phyloP scores from a whole-genome alignment of 2,329 filamentous ascomycete genomes.

The Endoconidiophora laricicola region DNA sequence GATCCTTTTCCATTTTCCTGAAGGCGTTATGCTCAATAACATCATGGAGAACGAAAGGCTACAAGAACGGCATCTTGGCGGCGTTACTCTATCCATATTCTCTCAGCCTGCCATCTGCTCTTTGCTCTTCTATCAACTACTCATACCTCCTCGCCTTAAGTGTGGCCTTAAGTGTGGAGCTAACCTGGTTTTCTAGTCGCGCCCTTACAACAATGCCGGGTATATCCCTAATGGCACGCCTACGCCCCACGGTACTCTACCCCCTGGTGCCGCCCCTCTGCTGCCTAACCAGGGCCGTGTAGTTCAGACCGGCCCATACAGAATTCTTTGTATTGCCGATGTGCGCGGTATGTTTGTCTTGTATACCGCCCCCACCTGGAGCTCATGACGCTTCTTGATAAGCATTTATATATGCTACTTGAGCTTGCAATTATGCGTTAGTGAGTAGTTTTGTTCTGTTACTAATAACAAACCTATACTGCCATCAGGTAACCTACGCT shows the following conservation, averaged over 20 bases:
- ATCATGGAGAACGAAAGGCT: too few relatives aligned
- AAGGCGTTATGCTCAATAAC: too few relatives aligned
- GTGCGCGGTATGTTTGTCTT: slow-evolving; percentile 41
- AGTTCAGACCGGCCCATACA: slow-evolving; percentile 46
- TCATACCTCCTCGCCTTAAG: too few relatives aligned
- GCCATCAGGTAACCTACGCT: slow-evolving; percentile 68
- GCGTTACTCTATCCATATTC: too few relatives aligned
- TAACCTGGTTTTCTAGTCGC: slow-evolving; percentile 19
- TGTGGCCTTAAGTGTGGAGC: too few relatives aligned
- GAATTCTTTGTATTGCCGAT: slow-evolving; percentile 55
- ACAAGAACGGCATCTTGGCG: too few relatives aligned
- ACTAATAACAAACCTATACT: slow-evolving; percentile 10
- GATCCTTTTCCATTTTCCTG: too few relatives aligned
- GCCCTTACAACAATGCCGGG: slow-evolving; percentile 33
- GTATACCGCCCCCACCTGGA: too few relatives aligned
- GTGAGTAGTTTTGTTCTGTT: slow-evolving; percentile 6
- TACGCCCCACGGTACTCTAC: slow-evolving; percentile 16
- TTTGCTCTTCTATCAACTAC: too few relatives aligned
- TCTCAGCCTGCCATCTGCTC: too few relatives aligned
- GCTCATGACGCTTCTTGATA: too few relatives aligned
- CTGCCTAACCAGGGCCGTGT: slow-evolving; percentile 51
- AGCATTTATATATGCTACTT: neutral
- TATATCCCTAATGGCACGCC: slow-evolving; percentile 48
- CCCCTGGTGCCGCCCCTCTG: slow-evolving; percentile 45
- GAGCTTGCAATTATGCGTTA: neutral